Evolutionary conservation across 176 grass and related monocot genomes (phyloP).

Genomic region (Tillandsia fasciculata): DNA sequence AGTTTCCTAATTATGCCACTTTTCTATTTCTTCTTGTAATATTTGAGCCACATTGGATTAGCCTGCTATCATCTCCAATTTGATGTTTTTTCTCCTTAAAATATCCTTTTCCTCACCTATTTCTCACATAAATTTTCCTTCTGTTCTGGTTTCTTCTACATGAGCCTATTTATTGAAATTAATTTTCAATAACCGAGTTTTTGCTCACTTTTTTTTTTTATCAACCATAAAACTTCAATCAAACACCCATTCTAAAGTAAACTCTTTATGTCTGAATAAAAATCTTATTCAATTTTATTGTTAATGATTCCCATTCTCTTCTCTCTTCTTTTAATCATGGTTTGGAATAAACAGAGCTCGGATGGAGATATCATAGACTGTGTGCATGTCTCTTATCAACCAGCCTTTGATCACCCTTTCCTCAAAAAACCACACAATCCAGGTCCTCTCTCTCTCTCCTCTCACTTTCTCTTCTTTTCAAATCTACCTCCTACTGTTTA

Average conservation of each 20-base stretch:
- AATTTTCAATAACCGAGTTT: no score
- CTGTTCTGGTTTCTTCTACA: no score
- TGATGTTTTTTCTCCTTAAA: no score
- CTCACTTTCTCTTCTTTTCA: slow-evolving; percentile 11
- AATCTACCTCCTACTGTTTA: not conserved
- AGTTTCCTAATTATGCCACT: not conserved
- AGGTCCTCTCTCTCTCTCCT: slow-evolving; percentile 34
- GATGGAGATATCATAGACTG: slow-evolving; percentile 94
- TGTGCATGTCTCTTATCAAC: slow-evolving; percentile 84
- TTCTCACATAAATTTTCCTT: no score
- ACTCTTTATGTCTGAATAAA: not conserved
- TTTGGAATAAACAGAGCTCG: slow-evolving; percentile 44
- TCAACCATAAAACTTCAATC: no score
- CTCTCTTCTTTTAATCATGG: not conserved
- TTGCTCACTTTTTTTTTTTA: no score
- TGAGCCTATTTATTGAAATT: no score
- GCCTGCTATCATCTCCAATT: no score
- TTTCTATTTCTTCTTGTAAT: slow-evolving; percentile 17
- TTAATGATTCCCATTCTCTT: not conserved
- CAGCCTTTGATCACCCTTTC: slow-evolving; percentile 88
- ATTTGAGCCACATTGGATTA: not conserved
- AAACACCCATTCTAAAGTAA: not conserved
- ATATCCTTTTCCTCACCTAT: no score
- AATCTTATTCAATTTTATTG: not conserved
- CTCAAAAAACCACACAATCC: slow-evolving; percentile 87